Percentiles rank a stretch among this genome's conserved stretches.
phyloP scores from a whole-genome alignment of 2,329 filamentous ascomycete species.

The Colletotrichum truncatum region DNA sequence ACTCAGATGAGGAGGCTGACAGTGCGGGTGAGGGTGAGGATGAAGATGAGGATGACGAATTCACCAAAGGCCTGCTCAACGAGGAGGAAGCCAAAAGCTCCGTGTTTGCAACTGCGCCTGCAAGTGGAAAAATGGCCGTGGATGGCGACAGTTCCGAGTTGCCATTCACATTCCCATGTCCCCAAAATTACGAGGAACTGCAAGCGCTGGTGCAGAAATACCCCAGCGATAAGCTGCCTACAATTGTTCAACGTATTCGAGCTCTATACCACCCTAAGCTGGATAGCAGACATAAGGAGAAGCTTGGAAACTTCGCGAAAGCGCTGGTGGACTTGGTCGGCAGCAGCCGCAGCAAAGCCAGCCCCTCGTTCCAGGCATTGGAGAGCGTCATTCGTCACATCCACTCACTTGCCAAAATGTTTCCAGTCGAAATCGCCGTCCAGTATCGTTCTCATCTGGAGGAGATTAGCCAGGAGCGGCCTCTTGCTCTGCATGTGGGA shows the following conservation, averaged over 20 bases:
- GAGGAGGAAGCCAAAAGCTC: conserved; percentile 65
- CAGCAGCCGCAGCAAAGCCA: conserved; percentile 44
- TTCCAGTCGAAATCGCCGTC: conserved; percentile 79
- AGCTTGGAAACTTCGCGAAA: conserved; percentile 74
- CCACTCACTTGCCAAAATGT: conserved; percentile 90
- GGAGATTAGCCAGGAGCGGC: conserved; percentile 58
- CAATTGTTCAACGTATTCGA: conserved; percentile 87
- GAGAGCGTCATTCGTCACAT: conserved; percentile 89
- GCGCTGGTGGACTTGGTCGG: conserved; percentile 72
- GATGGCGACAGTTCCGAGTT: conserved; percentile 61
- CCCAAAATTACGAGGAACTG: conserved; percentile 79
- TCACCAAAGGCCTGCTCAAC: conserved; percentile 73
- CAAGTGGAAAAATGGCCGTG: conserved; percentile 50
- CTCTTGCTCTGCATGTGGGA: conserved; percentile 66
- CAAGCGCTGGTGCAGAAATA: conserved; percentile 72
- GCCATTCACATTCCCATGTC: conserved; percentile 88
- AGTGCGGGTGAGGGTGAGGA: too few species aligned
- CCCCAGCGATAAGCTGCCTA: conserved; percentile 72
- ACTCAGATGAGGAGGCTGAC: too few species aligned
- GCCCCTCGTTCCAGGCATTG: conserved; percentile 71
- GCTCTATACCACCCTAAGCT: conserved; percentile 93
- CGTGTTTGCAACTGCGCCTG: conserved; percentile 49
- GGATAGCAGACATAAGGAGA: conserved; percentile 84
- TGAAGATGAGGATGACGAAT: conserved; percentile 71
- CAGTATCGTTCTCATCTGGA: conserved; percentile 80